Evolutionary conservation across 306 rosid genomes (phyloP), one percentile per base, ranked within the genome.

Genomic region (Neltuma alba): DNA sequence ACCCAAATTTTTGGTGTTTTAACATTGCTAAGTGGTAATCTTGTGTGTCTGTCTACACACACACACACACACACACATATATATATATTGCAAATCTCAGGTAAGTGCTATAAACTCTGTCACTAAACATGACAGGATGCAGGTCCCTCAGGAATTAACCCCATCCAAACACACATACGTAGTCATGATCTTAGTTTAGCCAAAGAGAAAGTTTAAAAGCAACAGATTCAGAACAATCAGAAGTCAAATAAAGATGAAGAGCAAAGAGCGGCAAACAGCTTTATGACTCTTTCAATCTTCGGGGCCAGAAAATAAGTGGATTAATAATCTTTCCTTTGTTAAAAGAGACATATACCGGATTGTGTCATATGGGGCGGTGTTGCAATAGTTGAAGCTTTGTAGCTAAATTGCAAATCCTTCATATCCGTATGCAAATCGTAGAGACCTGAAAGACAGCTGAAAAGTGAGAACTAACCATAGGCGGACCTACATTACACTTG

Each of bases 301-400:
- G 13, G n/a, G 70, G 27, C 27, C n/a, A n/a, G 18, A 34, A n/a
- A 0, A 79, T 76, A 63, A 23, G 28, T 2, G 7, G 54, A 45
- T 79, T 64, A 71, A 64, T n/a, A 23, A 18, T 18, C 20, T 21
- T 34, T 72, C 48, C 33, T 5, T 28, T 16, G 13, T 1, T 68
- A 76, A 1, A 15, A 66, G 77, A 72, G 48, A 50, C 25, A 68
- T 5, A 34, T 78, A 81, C 88, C 88, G 14, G 79, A 74, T 20
- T 52, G 66, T 37, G 86, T 34, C 12, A 67, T 20, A 52, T 62
- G 79, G 34, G 81, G 81, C 18, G 88, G 88, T 23, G 75, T 36
- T 69, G 70, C 45, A 62, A 44, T 50, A 9, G 75, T 21, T 40
- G 81, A 61, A 54, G 73, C 60, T 48, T 44, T 31, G 62, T 65